phyloP scores from a whole-genome alignment of 2,329 filamentous ascomycete species.

The Colletotrichum sp. region DNA sequence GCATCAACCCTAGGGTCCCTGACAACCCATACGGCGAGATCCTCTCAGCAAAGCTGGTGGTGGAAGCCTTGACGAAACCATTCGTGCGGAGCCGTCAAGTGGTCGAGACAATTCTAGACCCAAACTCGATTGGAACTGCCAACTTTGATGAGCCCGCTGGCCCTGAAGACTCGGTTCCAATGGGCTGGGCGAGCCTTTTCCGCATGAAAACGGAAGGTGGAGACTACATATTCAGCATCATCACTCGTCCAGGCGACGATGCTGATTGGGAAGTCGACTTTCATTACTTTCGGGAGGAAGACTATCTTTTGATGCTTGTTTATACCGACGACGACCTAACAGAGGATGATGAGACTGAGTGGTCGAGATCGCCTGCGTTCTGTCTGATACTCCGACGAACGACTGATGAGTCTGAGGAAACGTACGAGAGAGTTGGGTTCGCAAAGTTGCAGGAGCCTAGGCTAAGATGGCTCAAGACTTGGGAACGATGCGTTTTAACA shows the following conservation, averaged over 20 bases:
- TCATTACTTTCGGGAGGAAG: neutral
- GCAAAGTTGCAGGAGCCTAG: neutral
- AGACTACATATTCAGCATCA: neutral
- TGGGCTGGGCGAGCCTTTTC: neutral
- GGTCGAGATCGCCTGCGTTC: neutral
- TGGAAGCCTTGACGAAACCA: neutral
- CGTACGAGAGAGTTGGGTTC: neutral
- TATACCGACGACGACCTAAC: neutral
- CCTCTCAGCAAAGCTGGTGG: neutral
- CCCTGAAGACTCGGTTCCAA: neutral
- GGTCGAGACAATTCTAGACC: neutral
- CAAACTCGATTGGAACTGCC: neutral
- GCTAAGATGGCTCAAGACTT: neutral
- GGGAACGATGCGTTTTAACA: neutral
- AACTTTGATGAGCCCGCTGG: neutral
- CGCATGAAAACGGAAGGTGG: neutral
- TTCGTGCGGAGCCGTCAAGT: neutral
- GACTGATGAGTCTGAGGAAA: fast-evolving
- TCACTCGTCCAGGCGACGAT: neutral
- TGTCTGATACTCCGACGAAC: neutral
- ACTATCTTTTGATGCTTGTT: neutral
- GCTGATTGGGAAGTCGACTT: neutral
- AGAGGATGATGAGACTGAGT: neutral
- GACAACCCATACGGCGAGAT: neutral
- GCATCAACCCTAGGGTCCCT: neutral